These are phyloP conservation scores for Prunus salicina DNA, from an alignment of 306 rosid genomes.

Conservation along the genomic window DNA sequence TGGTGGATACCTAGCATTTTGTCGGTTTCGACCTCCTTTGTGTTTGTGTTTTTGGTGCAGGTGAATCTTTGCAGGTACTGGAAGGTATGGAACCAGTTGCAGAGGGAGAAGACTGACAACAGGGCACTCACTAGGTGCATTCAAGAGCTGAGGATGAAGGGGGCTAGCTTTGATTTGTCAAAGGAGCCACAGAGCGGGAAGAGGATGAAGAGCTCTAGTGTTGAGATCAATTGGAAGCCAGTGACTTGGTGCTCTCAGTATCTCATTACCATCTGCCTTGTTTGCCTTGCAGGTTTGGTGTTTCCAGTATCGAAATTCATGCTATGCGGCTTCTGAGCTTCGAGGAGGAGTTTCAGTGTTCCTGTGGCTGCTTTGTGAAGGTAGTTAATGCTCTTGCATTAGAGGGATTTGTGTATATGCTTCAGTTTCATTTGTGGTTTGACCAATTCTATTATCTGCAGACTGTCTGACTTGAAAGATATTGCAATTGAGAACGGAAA, in stretches of 20 bases:
- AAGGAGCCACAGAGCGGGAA: slow-evolving; percentile 58
- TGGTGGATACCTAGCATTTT: slow-evolving; percentile 80
- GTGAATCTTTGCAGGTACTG: slow-evolving; percentile 54
- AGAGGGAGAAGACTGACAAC: slow-evolving; percentile 48
- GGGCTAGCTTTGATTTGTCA: slow-evolving; percentile 73
- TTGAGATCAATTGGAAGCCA: slow-evolving; percentile 80
- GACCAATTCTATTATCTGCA: not conserved
- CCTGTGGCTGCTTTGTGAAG: not conserved
- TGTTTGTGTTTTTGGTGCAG: slow-evolving; percentile 53
- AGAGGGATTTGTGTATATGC: not conserved
- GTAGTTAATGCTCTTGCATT: not conserved
- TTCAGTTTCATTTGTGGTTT: not conserved
- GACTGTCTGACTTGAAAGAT: not conserved
- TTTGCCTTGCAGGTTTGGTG: slow-evolving; percentile 59
- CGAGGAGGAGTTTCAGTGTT: not conserved
- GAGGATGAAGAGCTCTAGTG: slow-evolving; percentile 91
- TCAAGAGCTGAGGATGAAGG: slow-evolving; percentile 90
- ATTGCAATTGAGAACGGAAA: not conserved
- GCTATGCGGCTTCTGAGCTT: slow-evolving; percentile 51
- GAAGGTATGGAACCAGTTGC: slow-evolving; percentile 63
- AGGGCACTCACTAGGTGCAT: slow-evolving; percentile 58
- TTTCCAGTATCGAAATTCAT: slow-evolving; percentile 67
- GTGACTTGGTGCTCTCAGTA: slow-evolving; percentile 48
- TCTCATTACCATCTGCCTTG: slow-evolving; percentile 44
- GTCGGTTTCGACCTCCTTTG: slow-evolving; percentile 51